Base-by-base conservation (phyloP, 1,284 basidiomycete species). In the Trichosporon sp. region DNA sequence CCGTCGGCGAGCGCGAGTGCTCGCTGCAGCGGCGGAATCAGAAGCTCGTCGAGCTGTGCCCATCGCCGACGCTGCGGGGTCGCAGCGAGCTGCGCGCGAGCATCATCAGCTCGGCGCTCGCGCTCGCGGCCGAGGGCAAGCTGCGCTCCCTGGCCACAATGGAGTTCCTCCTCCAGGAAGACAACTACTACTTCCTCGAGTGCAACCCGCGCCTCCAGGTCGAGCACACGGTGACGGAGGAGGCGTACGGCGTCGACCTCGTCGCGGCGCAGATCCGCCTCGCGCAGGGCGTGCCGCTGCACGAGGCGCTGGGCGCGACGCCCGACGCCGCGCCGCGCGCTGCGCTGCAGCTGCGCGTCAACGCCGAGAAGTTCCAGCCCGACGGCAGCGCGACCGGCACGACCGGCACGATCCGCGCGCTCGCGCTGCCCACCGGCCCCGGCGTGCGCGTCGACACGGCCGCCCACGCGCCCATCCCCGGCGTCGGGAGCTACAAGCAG, bases 201-300 rank as follows among this genome's bases (percentile, higher is more conserved):
- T 72, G 71, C 64, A 72, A 72, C 67, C 71, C 71, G 1, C 71
- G 71, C 31, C 51, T 72, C 11, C 71, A 72, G 64, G 71, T 72
- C 25, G 71, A 72, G 63, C 71, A 72, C 65, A 72, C 71, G 2
- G 71, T 72, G 8, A 72, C 71, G 0, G 71, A 72, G 38, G 71
- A 72, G 64, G 71, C 69, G 15, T 70, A 72, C 31, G 71, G 71
- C 25, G 65, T 72, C 27, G 71, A 72, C 60, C 67, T 72, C 21
- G 71, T 70, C 11, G 71, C 71, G 7, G 35, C 67, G 4, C 71
- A 72, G 65, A 70, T 72, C 65, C 63, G 67, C n/a, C 69, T 70
- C 23, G 71, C 69, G 12, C 62, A 65, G 11, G 71, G 71, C 13
- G 42, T 38, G 15, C 44, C 65, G 12, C 69, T 72, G 9, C 34